Base-by-base conservation (phyloP, 2,329 filamentous ascomycete genomes). In the Podosphaera leucotricha region DNA sequence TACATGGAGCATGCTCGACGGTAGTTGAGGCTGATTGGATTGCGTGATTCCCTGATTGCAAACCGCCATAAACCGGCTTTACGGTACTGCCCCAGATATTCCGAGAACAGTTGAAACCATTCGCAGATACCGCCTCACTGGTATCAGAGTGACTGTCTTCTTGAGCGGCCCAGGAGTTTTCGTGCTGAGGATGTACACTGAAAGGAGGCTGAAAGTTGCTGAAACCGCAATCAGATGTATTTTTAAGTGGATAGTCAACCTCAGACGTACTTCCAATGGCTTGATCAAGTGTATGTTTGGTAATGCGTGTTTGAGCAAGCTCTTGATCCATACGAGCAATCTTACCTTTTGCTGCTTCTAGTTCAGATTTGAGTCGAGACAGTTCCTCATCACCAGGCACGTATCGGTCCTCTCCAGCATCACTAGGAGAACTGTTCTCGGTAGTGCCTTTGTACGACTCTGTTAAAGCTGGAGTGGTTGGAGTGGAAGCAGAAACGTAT, bases 291-390 rank as follows among this genome's bases (percentile, higher is more conserved):
- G 72, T 77, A 44, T 71, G 64, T 53, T 72, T 74, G 28, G 65
- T 64, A 45, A 73, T 68, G 24, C 74, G 73, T 20, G 67, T 74
- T 49, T 80, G 72, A 35, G 73, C 67, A 47, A 83, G 66, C 61
- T 84, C 77, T 44, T 80, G 70, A 46, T 80, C 77, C 56, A 85
- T 74, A 46, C 72, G 75, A 39, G 68, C 71, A 54, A 86, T 80
- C 54, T 77, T 71, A 56, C 67, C 75, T 47, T 80, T 73, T 30
- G 80, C 79, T 48, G 75, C 68, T 38, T 77, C 76, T 43, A 87
- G 70, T 60, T 85, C 73, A 43, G 75, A 61, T 62, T 80, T 81
- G 46, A 86, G 65, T 43, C 72, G 73, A 47, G 74, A 62, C 22
- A 85, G 62, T 57, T 84, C 78, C 24, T 74, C 71, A 26, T 63